Conservation (phyloP, 2,329 filamentous ascomycete genomes). For the Xylariaceae sp. region DNA sequence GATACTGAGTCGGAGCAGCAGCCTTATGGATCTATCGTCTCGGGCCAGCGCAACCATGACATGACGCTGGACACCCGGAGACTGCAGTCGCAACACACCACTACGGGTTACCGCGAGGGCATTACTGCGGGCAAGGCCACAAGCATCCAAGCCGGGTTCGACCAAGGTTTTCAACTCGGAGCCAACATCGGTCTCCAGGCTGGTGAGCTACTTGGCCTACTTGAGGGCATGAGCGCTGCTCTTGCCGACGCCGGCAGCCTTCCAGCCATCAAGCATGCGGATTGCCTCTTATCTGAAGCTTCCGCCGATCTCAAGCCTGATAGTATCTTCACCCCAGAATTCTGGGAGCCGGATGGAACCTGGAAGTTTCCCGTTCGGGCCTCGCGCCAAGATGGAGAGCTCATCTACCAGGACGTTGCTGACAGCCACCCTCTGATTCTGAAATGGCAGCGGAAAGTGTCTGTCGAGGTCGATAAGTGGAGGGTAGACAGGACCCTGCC, state of each 20-base stretch:
- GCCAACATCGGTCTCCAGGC: conserved; percentile 72
- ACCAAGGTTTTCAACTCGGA: conserved; percentile 83
- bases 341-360: conserved; percentile 65
- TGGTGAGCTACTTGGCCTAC: conserved; percentile 70
- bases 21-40: neutral
- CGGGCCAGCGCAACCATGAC: conserved; percentile 1
- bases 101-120: conserved; percentile 87
- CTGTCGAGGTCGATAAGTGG: conserved; percentile 38
- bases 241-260: conserved; percentile 30
- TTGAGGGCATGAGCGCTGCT: conserved; percentile 66
- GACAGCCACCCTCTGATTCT: conserved; percentile 62
- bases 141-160: conserved; percentile 82
- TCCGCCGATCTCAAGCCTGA: conserved; percentile 56
- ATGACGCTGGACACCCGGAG: conserved; percentile 65
- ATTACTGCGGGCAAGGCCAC: conserved; percentile 70
- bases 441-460: conserved; percentile 54
- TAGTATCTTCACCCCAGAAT: conserved; percentile 61
- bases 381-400: conserved; percentile 26
- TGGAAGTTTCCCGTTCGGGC: conserved; percentile 60
- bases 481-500: conserved; percentile 14
- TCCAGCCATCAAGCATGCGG: conserved; percentile 22
- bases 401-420: conserved; percentile 57
- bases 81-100: conserved; percentile 72
- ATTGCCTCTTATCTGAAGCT: conserved; percentile 45
- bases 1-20: conserved; percentile 2